Conservation (phyloP, 805 yeast genomes). For the Saccharomycopsis guyanensis region DNA sequence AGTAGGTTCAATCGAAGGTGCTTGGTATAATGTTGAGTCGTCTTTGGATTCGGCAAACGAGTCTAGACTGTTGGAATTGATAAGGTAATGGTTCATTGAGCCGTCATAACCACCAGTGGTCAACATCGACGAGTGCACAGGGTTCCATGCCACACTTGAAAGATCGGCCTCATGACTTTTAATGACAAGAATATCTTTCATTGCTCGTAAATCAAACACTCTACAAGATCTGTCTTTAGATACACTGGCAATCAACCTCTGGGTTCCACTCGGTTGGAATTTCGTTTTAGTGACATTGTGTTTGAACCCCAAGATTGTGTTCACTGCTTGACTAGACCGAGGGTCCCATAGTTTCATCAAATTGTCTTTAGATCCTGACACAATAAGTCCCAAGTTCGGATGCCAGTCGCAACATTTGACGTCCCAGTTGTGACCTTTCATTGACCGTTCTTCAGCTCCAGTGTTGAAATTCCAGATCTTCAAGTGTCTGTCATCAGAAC, state of each 20-base stretch:
- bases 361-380: conserved; percentile 93
- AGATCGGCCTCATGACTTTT: conserved; percentile 80
- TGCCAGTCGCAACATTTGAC: conserved; percentile 98
- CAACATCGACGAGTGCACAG: conserved; percentile 68
- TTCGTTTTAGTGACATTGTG: conserved; percentile 83
- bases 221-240: conserved; percentile 85
- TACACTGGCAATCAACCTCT: conserved; percentile 69
- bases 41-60: background rate
- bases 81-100: conserved; percentile 64
- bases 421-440: conserved; percentile 98
- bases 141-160: conserved; percentile 88
- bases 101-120: conserved; percentile 91
- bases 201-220: conserved; percentile 78
- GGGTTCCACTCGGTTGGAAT: conserved; percentile 79
- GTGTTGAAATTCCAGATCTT: conserved; percentile 94
- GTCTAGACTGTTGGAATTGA: conserved; percentile 33
- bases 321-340: conserved; percentile 59
- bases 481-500: conserved; percentile 84
- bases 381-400: conserved; percentile 75
- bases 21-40: conserved; percentile 12
- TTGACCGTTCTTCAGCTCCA: conserved; percentile 69
- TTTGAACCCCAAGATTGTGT: conserved; percentile 85
- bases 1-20: conserved; percentile 29
- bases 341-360: conserved; percentile 96
- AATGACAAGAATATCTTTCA: conserved; percentile 67